phyloP scores from a whole-genome alignment of 257 asterid species.

The Solanum verrucosum region DNA sequence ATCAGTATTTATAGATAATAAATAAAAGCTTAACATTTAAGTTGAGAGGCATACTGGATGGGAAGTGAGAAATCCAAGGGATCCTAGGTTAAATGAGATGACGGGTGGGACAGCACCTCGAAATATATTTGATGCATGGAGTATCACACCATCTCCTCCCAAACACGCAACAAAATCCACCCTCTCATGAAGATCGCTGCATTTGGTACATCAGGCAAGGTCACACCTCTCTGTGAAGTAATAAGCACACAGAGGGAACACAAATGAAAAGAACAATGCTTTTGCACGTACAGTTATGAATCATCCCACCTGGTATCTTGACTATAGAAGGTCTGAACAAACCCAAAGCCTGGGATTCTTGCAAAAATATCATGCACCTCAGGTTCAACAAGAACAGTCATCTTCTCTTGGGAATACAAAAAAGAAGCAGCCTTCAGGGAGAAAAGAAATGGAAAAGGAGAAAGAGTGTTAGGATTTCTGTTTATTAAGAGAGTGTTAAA shows the following conservation, averaged over 20 bases:
- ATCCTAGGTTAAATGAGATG: conserved; percentile 97
- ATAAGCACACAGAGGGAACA: neutral
- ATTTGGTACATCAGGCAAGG: conserved; percentile 17
- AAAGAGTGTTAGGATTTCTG: neutral
- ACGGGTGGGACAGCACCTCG: conserved; percentile 16
- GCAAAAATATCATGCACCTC: conserved; percentile 96
- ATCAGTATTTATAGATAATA: neutral
- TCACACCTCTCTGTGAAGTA: conserved; percentile 7
- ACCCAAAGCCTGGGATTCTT: conserved; percentile 96
- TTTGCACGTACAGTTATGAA: conserved; percentile 1
- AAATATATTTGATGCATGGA: conserved; percentile 80
- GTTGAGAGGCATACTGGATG: neutral
- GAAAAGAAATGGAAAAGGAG: neutral
- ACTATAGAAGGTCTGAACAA: conserved; percentile 95
- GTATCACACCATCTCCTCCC: conserved; percentile 99
- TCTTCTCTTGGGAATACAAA: conserved; percentile 83
- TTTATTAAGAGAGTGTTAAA: neutral
- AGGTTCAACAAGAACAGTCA: conserved; percentile 96
- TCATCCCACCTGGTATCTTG: conserved; percentile 89
- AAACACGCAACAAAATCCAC: conserved; percentile 95
- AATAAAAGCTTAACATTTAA: neutral
- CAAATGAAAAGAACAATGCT: neutral
- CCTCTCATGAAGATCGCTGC: conserved; percentile 96
- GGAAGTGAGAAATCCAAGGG: conserved; percentile 86
- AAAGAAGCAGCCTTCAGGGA: conserved; percentile 75